Percentiles rank a stretch among this genome's conserved stretches.
These are phyloP conservation scores for Yamadazyma diospyri DNA, from an alignment of 1,139 yeast genomes.

Conservation along the genomic window DNA sequence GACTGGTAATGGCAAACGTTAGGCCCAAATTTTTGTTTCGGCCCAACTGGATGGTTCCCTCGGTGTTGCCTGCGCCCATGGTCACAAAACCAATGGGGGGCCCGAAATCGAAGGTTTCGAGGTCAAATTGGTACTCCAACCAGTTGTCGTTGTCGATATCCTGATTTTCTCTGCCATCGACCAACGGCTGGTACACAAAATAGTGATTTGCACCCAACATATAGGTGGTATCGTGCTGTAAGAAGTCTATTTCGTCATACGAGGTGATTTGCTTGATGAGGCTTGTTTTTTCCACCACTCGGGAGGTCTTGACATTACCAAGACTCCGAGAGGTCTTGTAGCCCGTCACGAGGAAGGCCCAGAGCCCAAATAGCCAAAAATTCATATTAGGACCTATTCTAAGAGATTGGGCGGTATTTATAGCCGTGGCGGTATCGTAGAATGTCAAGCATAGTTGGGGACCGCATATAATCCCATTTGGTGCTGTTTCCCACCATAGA, in stretches of 20 bases:
- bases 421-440: too few relatives aligned
- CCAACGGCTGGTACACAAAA: constrained; percentile 6
- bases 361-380: too few relatives aligned
- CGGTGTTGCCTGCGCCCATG: constrained; percentile 6
- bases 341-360: neutral
- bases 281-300: constrained; percentile 4
- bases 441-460: too few relatives aligned
- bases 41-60: constrained; percentile 4
- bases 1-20: constrained; percentile 1
- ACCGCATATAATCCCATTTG: too few relatives aligned
- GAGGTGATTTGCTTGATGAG: neutral
- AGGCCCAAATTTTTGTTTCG: constrained; percentile 6
- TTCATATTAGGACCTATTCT: too few relatives aligned
- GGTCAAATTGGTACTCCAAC: constrained; percentile 5
- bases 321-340: neutral
- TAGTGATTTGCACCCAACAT: constrained; percentile 3
- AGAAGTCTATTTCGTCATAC: neutral
- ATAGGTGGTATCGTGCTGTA: neutral
- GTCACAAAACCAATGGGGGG: constrained; percentile 11
- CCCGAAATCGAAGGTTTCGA: constrained; percentile 6
- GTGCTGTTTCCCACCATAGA: too few relatives aligned
- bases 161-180: constrained; percentile 5
- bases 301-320: constrained; percentile 1
- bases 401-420: too few relatives aligned
- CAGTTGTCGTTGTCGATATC: constrained; percentile 3